Conservation (phyloP, 768 basidiomycete genomes). For the Tulasnella sp. region DNA sequence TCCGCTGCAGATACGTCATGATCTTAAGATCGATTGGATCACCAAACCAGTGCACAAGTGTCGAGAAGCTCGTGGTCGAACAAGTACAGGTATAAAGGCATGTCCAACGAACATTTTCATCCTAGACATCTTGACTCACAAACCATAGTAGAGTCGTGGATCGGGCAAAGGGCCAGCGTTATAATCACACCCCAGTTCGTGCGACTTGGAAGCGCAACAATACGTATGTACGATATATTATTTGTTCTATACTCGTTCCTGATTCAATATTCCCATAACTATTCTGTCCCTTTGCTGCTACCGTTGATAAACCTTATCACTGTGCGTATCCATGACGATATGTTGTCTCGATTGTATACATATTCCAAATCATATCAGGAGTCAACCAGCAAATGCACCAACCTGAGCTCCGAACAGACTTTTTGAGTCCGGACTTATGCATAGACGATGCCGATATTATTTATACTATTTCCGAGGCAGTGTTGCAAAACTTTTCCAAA, state of each 20-base stretch:
- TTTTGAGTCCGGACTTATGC: too few species aligned
- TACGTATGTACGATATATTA: slow-evolving; percentile 36
- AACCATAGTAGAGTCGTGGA: slow-evolving; percentile 65
- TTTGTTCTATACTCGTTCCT: background rate
- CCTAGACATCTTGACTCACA: background rate
- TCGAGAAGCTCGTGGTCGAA: slow-evolving; percentile 93
- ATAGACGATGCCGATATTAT: too few species aligned
- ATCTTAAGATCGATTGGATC: slow-evolving; percentile 98
- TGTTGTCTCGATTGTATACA: too few species aligned
- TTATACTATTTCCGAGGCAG: too few species aligned
- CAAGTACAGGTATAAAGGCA: slow-evolving; percentile 90
- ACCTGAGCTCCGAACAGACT: too few species aligned
- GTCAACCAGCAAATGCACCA: too few species aligned
- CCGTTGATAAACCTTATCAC: too few species aligned
- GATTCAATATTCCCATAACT: background rate
- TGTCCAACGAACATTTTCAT: slow-evolving; percentile 19
- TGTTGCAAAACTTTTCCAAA: too few species aligned
- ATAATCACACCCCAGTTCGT: slow-evolving; percentile 85
- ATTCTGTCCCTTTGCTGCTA: slow-evolving; percentile 25
- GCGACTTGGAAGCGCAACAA: slow-evolving; percentile 98
- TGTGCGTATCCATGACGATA: too few species aligned
- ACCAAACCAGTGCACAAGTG: slow-evolving; percentile 95
- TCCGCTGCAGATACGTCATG: slow-evolving; percentile 64
- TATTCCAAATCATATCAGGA: too few species aligned
- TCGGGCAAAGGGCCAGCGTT: slow-evolving; percentile 86